A percentile compares a stretch with the other conserved stretches of the same genome.
These are phyloP conservation scores for Pharnaceum exiguum DNA, from an alignment of 148 eudicot species.

Conservation along the genomic window DNA sequence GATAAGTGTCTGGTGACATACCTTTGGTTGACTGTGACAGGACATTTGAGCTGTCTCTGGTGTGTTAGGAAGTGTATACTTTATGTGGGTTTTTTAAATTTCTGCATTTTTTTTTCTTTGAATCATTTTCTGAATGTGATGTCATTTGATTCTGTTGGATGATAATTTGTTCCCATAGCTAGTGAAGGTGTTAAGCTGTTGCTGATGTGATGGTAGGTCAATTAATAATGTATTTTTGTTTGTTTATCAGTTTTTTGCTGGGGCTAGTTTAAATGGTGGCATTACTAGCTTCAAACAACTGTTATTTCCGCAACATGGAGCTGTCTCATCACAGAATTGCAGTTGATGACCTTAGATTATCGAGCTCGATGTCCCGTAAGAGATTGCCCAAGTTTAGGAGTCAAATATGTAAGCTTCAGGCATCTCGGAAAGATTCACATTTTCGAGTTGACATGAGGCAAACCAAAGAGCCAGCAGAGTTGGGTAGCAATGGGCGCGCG, in stretches of 20 bases:
- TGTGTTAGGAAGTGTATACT: too few species aligned
- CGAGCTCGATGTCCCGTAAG: constrained; percentile 44
- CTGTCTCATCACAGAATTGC: constrained; percentile 37
- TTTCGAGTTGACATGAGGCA: constrained; percentile 48
- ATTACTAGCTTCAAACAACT: constrained; percentile 67
- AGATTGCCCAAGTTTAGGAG: constrained; percentile 22
- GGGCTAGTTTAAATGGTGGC: constrained; percentile 61
- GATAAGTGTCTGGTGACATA: too few species aligned
- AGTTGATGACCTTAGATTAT: constrained; percentile 39
- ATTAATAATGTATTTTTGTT: neutral
- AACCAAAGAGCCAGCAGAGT: constrained; percentile 41
- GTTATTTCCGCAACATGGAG: constrained; percentile 51
- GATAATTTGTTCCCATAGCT: too few species aligned
- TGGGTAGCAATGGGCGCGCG: constrained; percentile 50
- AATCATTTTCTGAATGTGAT: too few species aligned
- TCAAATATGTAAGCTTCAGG: constrained; percentile 11
- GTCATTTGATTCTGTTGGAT: too few species aligned
- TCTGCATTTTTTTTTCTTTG: too few species aligned
- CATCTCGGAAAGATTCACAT: constrained; percentile 14
- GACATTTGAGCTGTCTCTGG: too few species aligned
- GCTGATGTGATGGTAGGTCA: neutral
- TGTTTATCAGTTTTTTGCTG: constrained; percentile 13
- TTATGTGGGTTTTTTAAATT: too few species aligned
- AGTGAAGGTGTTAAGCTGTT: neutral
- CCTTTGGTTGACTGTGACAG: too few species aligned